A percentile compares a stretch with the other conserved stretches of the same genome.
Evolutionary conservation across 371 early-diverging fungal species (phyloP).

Genomic region (Funneliformis caledonium): DNA sequence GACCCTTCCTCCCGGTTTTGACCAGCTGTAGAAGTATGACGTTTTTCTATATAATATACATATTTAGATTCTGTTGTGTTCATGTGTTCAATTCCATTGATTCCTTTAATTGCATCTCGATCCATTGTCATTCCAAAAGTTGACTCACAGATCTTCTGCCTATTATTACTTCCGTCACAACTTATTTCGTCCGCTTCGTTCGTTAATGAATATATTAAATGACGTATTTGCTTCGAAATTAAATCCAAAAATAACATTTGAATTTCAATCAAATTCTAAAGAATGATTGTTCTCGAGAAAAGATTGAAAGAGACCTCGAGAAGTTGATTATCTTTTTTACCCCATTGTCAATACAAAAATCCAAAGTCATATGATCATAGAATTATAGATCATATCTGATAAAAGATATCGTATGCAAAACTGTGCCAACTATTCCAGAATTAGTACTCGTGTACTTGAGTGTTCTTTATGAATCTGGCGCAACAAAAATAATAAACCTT

Average conservation of each 20-base stretch:
- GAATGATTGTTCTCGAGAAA: too few relatives aligned
- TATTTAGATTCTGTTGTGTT: background rate
- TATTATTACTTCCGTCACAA: background rate
- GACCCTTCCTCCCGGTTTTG: constrained; percentile 7
- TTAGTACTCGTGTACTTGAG: too few relatives aligned
- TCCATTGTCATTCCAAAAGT: background rate
- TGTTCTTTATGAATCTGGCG: too few relatives aligned
- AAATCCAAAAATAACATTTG: constrained; percentile 1
- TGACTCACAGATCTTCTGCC: background rate
- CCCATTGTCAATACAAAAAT: too few relatives aligned
- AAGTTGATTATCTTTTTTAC: too few relatives aligned
- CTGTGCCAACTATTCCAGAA: too few relatives aligned
- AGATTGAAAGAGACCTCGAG: too few relatives aligned
- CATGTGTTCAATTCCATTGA: background rate
- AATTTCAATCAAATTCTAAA: too few relatives aligned
- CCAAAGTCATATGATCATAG: too few relatives aligned
- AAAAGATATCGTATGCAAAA: too few relatives aligned
- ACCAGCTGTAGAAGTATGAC: constrained; percentile 14
- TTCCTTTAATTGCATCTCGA: background rate
- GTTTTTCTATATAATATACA: constrained; percentile 34
- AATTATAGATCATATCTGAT: too few relatives aligned
- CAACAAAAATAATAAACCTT: too few relatives aligned
- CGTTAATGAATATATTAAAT: background rate
- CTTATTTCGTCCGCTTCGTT: background rate
- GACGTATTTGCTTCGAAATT: constrained; percentile 18